Base-by-base conservation (phyloP, 2,329 filamentous ascomycete genomes). In the Fusarium sp. region DNA sequence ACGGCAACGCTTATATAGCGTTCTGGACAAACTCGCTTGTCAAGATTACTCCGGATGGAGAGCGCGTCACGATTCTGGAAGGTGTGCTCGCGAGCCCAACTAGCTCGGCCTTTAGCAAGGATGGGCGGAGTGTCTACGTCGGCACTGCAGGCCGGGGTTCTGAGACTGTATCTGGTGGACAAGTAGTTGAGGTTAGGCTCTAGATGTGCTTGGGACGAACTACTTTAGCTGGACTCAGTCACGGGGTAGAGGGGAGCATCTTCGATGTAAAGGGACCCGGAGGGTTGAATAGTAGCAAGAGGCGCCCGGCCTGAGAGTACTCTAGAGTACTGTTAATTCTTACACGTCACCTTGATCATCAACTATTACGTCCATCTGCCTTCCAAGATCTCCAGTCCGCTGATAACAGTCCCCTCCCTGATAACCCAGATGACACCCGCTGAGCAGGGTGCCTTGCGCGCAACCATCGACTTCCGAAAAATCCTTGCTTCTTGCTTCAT, bases 401-500 rank as follows among this genome's bases (percentile, higher is more conserved):
- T 50, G 5, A 30, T n/a, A 3, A 7, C 9, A 7, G 17, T 30
- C 10, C 14, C 22, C 25, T 50, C 9, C 11, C 15, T 17, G 6
- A 6, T 3, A 10, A 27, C 4, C 15, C 5, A n/a, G 17, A 12
- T 2, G 45, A 17, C 1, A 17, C 25, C 45, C 58, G 52, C 72
- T 20, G 70, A 76, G 20, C 65, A 70, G n/a, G 64, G 74, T 40
- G 74, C 74, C 17, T 63, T 83, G 67, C 77, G 73, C 27, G 74
- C 72, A 20, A 71, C 83, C 4, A 69, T 82, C 30, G 70, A 76
- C 33, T 84, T 87, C 71, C 90, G 90, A 90, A 70, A 81, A 52
- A 80, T 81, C 17, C 90, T 91, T 75, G 80, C 91, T 47, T 77
- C 82, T 38, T 84, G 81, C 66, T 89, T 88, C 79, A 83, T 90